Evolutionary conservation across 768 basidiomycete genomes (phyloP).

Genomic region (Cyclocybe cylindracea): DNA sequence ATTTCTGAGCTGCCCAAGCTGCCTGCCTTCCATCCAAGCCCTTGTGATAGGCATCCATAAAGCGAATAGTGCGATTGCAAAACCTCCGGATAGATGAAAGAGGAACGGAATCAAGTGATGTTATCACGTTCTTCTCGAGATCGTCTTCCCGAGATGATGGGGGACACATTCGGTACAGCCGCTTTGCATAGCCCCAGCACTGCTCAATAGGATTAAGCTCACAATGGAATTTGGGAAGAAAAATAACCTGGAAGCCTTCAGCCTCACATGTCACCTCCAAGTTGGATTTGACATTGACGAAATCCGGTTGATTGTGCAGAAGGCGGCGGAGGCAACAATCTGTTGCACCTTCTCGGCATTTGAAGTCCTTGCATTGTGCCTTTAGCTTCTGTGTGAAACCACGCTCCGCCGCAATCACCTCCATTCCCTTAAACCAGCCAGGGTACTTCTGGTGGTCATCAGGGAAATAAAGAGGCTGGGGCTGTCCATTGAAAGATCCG

Average conservation of each 20-base stretch:
- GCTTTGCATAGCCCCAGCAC: conserved; percentile 19
- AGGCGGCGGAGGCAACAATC: conserved; percentile 35
- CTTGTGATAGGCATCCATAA: conserved; percentile 20
- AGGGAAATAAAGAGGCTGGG: conserved; percentile 33
- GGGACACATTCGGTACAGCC: conserved; percentile 6
- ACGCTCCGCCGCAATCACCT: conserved; percentile 26
- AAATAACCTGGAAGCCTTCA: conserved; percentile 20
- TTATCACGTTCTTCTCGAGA: conserved; percentile 7
- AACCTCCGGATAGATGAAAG: conserved; percentile 4
- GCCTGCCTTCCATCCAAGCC: conserved; percentile 19
- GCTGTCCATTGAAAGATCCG: conserved; percentile 20
- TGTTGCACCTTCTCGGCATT: conserved; percentile 17
- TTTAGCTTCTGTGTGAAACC: conserved; percentile 21
- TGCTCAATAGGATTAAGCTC: conserved; percentile 22
- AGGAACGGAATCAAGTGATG: conserved; percentile 3
- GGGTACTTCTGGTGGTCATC: conserved; percentile 18
- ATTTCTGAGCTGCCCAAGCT: conserved; percentile 21
- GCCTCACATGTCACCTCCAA: conserved; percentile 27
- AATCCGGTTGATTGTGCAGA: conserved; percentile 44
- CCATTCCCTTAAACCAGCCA: conserved; percentile 44
- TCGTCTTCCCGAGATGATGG: conserved; percentile 5
- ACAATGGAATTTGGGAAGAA: conserved; percentile 35
- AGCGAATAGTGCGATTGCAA: conserved; percentile 8
- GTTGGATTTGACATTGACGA: conserved; percentile 30
- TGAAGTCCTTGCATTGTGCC: conserved; percentile 32